Evolutionary conservation across 2,329 filamentous ascomycete genomes (phyloP).

Genomic region (Aspergillus pseudotamarii): DNA sequence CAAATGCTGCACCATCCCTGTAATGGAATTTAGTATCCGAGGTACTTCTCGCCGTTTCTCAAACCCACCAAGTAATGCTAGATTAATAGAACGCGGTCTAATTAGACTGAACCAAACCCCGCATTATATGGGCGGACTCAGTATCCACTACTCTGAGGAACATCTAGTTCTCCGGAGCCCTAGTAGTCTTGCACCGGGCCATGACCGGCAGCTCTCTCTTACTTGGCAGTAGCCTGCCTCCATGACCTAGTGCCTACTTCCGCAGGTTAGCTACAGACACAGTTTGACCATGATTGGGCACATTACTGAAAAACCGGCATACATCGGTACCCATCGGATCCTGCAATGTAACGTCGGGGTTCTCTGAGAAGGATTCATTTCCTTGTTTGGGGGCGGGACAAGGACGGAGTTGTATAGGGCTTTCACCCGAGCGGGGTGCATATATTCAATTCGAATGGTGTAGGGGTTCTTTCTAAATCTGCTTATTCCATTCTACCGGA

Average conservation of each 20-base stretch:
- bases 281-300: no score
- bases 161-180: not conserved
- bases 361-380: not conserved
- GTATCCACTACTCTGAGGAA: not conserved
- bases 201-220: not conserved
- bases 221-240: not conserved
- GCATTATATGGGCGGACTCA: not conserved
- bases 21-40: not conserved
- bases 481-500: not conserved
- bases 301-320: no score
- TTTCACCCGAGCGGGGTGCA: not conserved
- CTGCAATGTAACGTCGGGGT: not conserved
- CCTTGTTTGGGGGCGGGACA: not conserved
- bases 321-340: not conserved
- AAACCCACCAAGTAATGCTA: not conserved
- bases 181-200: not conserved
- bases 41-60: not conserved
- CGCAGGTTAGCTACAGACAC: not conserved
- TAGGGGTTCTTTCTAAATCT: not conserved
- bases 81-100: not conserved
- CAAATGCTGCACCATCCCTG: not conserved
- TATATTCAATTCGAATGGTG: not conserved
- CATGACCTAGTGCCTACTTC: not conserved
- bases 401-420: not conserved
- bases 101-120: not conserved